Evolutionary conservation across 768 basidiomycete genomes (phyloP).

Genomic region (Leccinum longicurvipes): DNA sequence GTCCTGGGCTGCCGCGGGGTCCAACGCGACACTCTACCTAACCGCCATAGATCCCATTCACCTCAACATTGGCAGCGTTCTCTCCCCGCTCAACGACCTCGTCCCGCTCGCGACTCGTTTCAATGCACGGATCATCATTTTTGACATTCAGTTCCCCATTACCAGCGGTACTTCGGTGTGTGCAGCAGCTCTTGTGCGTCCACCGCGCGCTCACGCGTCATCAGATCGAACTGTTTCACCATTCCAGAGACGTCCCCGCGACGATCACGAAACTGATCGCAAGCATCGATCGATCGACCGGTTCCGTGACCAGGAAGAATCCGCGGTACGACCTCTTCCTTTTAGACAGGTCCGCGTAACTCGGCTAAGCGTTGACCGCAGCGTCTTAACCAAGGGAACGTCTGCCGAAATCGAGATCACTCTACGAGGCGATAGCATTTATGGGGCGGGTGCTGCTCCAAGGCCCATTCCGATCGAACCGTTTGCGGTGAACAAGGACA

Average conservation of each 20-base stretch:
- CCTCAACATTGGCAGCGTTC: constrained; percentile 81
- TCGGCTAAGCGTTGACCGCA: constrained; percentile 28
- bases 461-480: constrained; percentile 82
- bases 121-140: constrained; percentile 86
- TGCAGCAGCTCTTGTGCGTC: neutral
- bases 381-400: constrained; percentile 78
- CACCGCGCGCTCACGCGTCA: neutral
- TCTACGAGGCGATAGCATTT: constrained; percentile 55
- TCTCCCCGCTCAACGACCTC: constrained; percentile 70
- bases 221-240: constrained; percentile 91
- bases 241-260: constrained; percentile 89
- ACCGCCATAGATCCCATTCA: constrained; percentile 83
- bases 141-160: constrained; percentile 89
- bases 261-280: constrained; percentile 79
- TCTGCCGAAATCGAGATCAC: constrained; percentile 87
- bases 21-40: constrained; percentile 84
- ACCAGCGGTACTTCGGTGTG: constrained; percentile 80
- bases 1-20: constrained; percentile 88
- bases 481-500: constrained; percentile 86
- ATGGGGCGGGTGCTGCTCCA: constrained; percentile 41
- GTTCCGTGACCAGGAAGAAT: constrained; percentile 67
- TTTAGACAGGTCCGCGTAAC: neutral
- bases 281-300: constrained; percentile 74
- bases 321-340: constrained; percentile 56
- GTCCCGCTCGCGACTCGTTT: constrained; percentile 79